Evolutionary conservation across 257 asterid species (phyloP).

Genomic region (Anisodus acutangulus): DNA sequence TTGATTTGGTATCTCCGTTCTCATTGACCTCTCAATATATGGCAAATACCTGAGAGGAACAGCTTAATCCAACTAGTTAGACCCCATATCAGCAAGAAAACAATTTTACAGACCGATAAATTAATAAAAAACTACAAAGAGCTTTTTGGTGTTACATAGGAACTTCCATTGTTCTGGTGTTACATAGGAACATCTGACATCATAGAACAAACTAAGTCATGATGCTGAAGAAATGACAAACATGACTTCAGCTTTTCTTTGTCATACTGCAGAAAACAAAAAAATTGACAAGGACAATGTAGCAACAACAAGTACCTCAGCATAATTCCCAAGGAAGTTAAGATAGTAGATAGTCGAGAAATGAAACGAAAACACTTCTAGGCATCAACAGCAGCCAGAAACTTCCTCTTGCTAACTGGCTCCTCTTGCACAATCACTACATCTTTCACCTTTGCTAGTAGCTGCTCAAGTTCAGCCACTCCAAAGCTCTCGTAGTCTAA

Average conservation of each 20-base stretch:
- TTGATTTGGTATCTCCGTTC: neutral
- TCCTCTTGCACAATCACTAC: conserved; percentile 79
- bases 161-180: neutral
- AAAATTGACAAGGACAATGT: conserved; percentile 20
- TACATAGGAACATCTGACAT: conserved; percentile 20
- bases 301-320: conserved; percentile 43
- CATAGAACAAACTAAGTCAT: conserved; percentile 24
- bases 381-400: conserved; percentile 65
- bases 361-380: conserved; percentile 33
- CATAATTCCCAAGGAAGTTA: conserved; percentile 24
- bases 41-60: conserved; percentile 7
- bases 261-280: conserved; percentile 16
- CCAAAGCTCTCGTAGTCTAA: conserved; percentile 69
- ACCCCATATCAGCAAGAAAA: neutral
- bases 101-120: neutral
- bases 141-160: conserved; percentile 24
- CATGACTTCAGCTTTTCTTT: conserved; percentile 11
- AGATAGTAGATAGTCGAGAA: conserved; percentile 29
- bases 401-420: conserved; percentile 60
- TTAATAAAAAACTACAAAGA: neutral
- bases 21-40: neutral
- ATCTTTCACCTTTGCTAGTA: conserved; percentile 74
- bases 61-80: neutral
- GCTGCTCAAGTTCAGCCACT: conserved; percentile 70
- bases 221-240: conserved; percentile 24